Evolutionary conservation across 371 early-diverging fungal genomes (phyloP), one percentile per base, ranked within the genome.

Genomic region (Actinomucor elegans): DNA sequence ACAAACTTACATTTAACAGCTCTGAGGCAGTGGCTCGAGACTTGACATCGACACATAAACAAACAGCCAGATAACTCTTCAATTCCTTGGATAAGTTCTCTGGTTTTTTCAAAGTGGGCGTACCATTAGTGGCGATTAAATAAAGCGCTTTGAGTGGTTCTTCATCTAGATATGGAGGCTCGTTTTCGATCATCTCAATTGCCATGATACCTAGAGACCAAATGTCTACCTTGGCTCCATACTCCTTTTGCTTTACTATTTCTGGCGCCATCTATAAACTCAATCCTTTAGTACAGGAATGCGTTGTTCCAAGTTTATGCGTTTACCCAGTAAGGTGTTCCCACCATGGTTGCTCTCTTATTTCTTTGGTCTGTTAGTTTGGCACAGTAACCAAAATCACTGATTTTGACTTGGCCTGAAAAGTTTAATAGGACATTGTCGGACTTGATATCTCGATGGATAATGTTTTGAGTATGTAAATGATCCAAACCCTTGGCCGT

Each of bases 161-260:
- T 68, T 94, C 97, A 58, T 95, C 92, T 58, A 96, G 67, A 71
- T 97, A 98, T 42, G 99, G 99, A 23, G 97, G 97, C 69, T 94
- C 96, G 47, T 92, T 92, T 64, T 97, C 96, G 57, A 97, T 85
- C 94, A 99, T 94, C 75, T 99, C 97, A 66, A 97, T 97, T 2
- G 94, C 92, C 90, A 94, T 90, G 53, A 96, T 94, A 29, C 94
- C 93, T 51, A 92, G 62, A 5, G 93, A 91, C 97, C 97, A 96
- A 49, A 94, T 86, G 69, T 96, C 97, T 14, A 92, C 91, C 63
- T 88, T 90, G 45, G 82, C 80, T 2, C 90, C 93, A 66, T 96
- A 97, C 47, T 91, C 89, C 61, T 91, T 90, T 64, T 89, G 90
- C 67, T 81, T 91, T 51, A 97, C 92, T 9, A 94, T 90, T 70